These are phyloP conservation scores for Dalbergia oliveri DNA, from an alignment of 306 rosid species.

Conservation along the genomic window DNA sequence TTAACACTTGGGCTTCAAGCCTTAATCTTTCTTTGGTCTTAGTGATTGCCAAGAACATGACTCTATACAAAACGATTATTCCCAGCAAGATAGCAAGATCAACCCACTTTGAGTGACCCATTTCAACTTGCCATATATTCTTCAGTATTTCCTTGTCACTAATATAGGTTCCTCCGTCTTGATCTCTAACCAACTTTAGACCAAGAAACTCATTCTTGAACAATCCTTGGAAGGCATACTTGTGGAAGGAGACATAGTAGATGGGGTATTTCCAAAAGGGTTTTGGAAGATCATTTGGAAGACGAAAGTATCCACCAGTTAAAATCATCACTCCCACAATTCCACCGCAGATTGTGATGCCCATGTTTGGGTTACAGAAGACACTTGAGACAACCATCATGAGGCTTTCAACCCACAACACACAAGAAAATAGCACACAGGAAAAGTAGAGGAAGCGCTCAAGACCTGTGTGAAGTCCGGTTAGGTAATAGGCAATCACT, in stretches of 20 bases:
- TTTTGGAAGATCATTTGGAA: slow-evolving; percentile 57
- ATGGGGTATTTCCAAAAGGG: slow-evolving; percentile 62
- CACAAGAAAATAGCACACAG: slow-evolving; percentile 42
- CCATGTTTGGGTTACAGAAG: slow-evolving; percentile 54
- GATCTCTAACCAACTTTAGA: neutral
- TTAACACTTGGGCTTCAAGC: neutral
- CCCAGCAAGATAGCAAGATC: slow-evolving; percentile 58
- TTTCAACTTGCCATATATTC: slow-evolving; percentile 51
- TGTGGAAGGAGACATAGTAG: slow-evolving; percentile 57
- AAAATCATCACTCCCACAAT: slow-evolving; percentile 63
- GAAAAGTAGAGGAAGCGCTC: slow-evolving; percentile 51
- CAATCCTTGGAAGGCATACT: slow-evolving; percentile 61
- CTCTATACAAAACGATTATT: slow-evolving; percentile 55
- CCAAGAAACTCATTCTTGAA: slow-evolving; percentile 68
- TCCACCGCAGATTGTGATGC: slow-evolving; percentile 58
- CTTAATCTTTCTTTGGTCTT: slow-evolving; percentile 55
- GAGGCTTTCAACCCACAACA: slow-evolving; percentile 64
- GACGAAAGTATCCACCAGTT: slow-evolving; percentile 54
- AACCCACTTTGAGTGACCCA: slow-evolving; percentile 67
- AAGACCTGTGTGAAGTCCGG: slow-evolving; percentile 55
- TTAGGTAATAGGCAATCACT: slow-evolving; percentile 51
- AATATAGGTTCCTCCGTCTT: neutral
- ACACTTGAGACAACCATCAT: slow-evolving; percentile 65
- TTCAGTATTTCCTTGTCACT: slow-evolving; percentile 54
- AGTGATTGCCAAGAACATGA: slow-evolving; percentile 55